These are phyloP conservation scores for Barnettozyma sp. DNA, from an alignment of 805 yeast genomes.

Conservation along the genomic window DNA sequence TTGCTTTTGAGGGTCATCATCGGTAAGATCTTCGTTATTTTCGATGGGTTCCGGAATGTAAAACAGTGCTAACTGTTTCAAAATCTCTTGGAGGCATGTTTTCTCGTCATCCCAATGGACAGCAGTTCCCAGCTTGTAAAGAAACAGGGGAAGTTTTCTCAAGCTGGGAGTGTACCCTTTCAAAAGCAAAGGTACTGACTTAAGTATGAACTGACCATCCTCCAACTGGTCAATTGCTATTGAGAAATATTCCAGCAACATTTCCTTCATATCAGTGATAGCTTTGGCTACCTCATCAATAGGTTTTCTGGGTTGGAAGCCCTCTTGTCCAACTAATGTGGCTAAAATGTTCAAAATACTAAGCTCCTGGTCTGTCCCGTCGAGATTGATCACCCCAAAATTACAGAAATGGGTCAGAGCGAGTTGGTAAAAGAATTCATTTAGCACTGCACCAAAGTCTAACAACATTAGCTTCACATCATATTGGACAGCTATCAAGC, in stretches of 20 bases:
- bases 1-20: slow-evolving; percentile 18
- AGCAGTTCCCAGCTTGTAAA: slow-evolving; percentile 51
- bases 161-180: slow-evolving; percentile 57
- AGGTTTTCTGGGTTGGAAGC: slow-evolving; percentile 17
- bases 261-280: slow-evolving; percentile 52
- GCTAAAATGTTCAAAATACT: slow-evolving; percentile 9
- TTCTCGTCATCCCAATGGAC: slow-evolving; percentile 65
- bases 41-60: slow-evolving; percentile 56
- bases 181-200: slow-evolving; percentile 60
- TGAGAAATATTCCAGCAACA: slow-evolving; percentile 77
- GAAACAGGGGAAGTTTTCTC: slow-evolving; percentile 57
- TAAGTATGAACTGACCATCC: slow-evolving; percentile 31
- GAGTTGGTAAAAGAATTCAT: slow-evolving; percentile 74
- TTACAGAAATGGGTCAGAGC: slow-evolving; percentile 74
- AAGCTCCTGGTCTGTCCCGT: slow-evolving; percentile 20
- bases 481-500: slow-evolving; percentile 79
- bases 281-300: slow-evolving; percentile 23
- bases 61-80: slow-evolving; percentile 62
- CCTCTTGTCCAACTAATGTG: slow-evolving; percentile 10
- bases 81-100: slow-evolving; percentile 57
- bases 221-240: slow-evolving; percentile 33
- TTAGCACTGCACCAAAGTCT: slow-evolving; percentile 67
- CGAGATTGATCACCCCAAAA: slow-evolving; percentile 55
- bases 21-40: slow-evolving; percentile 25
- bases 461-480: slow-evolving; percentile 72